Evolutionary conservation across 139 green algal genomes (phyloP), one percentile per base, ranked within the genome.

Genomic region (Picochlorum sp.): DNA sequence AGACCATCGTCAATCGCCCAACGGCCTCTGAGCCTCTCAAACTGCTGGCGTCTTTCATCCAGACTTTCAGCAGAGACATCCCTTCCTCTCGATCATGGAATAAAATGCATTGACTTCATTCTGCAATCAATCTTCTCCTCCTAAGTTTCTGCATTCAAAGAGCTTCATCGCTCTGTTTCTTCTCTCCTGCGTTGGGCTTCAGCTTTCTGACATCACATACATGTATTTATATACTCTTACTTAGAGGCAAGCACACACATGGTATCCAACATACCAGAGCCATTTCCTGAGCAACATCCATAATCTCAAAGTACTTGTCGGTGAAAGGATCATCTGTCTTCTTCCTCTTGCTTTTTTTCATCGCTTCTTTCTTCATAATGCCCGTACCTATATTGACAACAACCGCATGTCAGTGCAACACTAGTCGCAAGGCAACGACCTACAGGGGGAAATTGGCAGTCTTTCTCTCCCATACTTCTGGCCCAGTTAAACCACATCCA

Each of bases 81-180:
- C 57, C 52, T 62, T 63, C 21, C 52, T 65, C 51, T 50, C 56
- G 24, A 58, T 60, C 21, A 74, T 49, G 34, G 62, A 49, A 26
- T 73, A 65, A 14, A 78, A 65, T 44, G 47, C 41, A 23, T 60
- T 61, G 23, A 74, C 50, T 44, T 74, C 47, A 28, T 78, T 57
- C 30, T 73, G 28, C 23, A 78, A 21, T 9, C 49, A 11, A 52
- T 61, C 60, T 78, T 78, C 15, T 49, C 63, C 60, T 70, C n/a
- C n/a, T n/a, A n/a, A n/a, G n/a, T n/a, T n/a, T 95, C 87, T 15
- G 88, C 86, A 69, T 95, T 92, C 49, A 87, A 74, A 2, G 81
- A 2, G 88, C 88, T 23, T 76, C 0, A 82, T 54, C 0, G 88
- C 83, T 1, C 85, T 69, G 65, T 92, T n/a, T 95, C 45, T 86